phyloP scores from a whole-genome alignment of 2,329 filamentous ascomycete genomes.

The Pezicula rhizophila region DNA sequence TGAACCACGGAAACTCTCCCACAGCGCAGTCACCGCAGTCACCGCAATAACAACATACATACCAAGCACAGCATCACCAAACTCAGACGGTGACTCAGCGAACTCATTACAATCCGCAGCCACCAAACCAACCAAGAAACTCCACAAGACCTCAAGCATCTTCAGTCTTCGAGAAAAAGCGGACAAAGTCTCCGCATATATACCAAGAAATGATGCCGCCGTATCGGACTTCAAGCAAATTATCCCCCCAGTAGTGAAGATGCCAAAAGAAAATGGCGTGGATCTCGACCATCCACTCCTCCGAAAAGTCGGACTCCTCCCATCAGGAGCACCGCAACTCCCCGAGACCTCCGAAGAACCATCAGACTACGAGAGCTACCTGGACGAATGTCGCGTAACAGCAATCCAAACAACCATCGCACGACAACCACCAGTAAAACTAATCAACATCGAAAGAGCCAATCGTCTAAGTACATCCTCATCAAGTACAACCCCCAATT shows the following conservation, averaged over 20 bases:
- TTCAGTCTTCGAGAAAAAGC: background rate
- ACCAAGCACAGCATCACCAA: background rate
- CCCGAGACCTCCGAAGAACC: background rate
- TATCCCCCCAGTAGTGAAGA: background rate
- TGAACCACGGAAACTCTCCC: background rate
- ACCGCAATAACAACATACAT: background rate
- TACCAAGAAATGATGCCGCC: slow-evolving; percentile 13
- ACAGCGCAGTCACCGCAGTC: background rate
- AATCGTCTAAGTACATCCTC: too few species aligned
- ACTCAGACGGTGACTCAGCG: background rate
- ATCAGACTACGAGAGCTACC: background rate
- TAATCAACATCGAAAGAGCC: too few species aligned
- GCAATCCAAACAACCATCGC: too few species aligned
- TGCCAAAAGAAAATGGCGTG: background rate
- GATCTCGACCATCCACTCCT: background rate
- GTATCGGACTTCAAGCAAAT: slow-evolving; percentile 7
- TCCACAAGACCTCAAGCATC: background rate
- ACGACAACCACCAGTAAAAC: too few species aligned
- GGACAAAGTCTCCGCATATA: slow-evolving; percentile 2
- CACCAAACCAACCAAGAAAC: background rate
- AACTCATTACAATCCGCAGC: background rate
- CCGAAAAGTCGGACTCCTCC: background rate
- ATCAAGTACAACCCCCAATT: too few species aligned
- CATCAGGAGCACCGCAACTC: background rate
- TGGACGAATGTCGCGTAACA: background rate